Evolutionary conservation across 2,329 filamentous ascomycete species (phyloP).

Genomic region (Eurotiales sp.): DNA sequence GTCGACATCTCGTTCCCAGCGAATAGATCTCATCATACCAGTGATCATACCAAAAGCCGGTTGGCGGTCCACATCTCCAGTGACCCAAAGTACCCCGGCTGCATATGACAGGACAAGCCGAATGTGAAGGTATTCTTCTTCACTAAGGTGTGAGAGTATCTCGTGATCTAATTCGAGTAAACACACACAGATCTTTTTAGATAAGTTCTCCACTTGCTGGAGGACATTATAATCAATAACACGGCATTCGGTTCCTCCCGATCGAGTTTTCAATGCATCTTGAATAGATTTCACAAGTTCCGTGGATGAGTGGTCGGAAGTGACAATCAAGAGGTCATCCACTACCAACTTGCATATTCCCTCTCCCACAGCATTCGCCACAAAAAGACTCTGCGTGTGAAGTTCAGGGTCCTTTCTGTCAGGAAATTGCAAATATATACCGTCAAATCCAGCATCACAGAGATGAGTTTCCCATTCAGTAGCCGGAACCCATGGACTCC

Average conservation of each 20-base stretch:
- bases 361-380: conserved; percentile 16
- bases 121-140: conserved; percentile 23
- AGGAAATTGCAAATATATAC: conserved; percentile 20
- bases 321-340: conserved; percentile 8
- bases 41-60: conserved; percentile 29
- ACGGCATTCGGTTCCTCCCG: background rate
- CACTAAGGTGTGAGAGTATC: conserved; percentile 4
- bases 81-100: conserved; percentile 33
- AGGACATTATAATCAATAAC: conserved; percentile 1
- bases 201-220: background rate
- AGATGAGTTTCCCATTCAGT: conserved; percentile 25
- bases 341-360: background rate
- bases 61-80: conserved; percentile 20
- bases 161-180: conserved; percentile 5
- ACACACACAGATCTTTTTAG: conserved; percentile 6
- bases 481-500: conserved; percentile 8
- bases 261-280: background rate
- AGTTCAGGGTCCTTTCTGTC: conserved; percentile 16
- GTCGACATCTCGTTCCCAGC: conserved; percentile 32
- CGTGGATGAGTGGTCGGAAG: background rate
- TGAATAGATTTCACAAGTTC: conserved; percentile 2
- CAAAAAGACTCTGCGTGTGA: conserved; percentile 18
- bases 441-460: conserved; percentile 21
- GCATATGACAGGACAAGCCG: conserved; percentile 24
- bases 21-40: conserved; percentile 32